Conservation (phyloP, 768 basidiomycete genomes). For the Suillus cothurnatus region DNA sequence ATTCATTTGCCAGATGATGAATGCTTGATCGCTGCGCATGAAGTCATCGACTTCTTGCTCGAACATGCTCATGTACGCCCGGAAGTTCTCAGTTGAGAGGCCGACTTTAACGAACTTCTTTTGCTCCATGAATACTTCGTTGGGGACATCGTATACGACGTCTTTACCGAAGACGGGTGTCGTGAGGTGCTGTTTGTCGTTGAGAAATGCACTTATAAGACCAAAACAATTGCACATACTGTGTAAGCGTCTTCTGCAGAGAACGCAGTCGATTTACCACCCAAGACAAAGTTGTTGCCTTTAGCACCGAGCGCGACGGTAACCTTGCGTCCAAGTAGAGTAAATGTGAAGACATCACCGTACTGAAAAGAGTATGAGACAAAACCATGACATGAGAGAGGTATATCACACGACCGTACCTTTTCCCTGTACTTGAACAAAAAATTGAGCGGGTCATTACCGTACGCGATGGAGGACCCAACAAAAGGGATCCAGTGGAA, state of each 20-base stretch:
- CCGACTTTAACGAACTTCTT: conserved; percentile 98
- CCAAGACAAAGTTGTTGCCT: conserved; percentile 93
- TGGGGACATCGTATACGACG: conserved; percentile 97
- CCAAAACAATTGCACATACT: conserved; percentile 41
- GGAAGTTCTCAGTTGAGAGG: conserved; percentile 88
- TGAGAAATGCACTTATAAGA: neutral
- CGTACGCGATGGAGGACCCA: conserved; percentile 88
- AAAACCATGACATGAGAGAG: neutral
- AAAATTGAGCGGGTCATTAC: conserved; percentile 91
- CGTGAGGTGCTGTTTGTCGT: conserved; percentile 68
- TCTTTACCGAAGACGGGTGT: conserved; percentile 97
- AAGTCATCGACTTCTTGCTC: conserved; percentile 75
- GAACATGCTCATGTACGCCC: conserved; percentile 80
- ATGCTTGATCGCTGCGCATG: conserved; percentile 63
- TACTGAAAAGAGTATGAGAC: conserved; percentile 52
- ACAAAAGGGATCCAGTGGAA: conserved; percentile 92
- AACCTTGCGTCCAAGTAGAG: conserved; percentile 84
- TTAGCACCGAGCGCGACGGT: conserved; percentile 90
- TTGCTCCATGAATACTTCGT: conserved; percentile 97
- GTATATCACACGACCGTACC: conserved; percentile 41
- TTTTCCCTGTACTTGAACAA: conserved; percentile 78
- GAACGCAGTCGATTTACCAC: conserved; percentile 89
- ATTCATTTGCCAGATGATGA: conserved; percentile 62
- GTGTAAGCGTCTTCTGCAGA: conserved; percentile 97
- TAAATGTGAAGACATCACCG: conserved; percentile 96